Evolutionary conservation across 768 basidiomycete species (phyloP).

Genomic region (Boletus rufocinnamomeus): DNA sequence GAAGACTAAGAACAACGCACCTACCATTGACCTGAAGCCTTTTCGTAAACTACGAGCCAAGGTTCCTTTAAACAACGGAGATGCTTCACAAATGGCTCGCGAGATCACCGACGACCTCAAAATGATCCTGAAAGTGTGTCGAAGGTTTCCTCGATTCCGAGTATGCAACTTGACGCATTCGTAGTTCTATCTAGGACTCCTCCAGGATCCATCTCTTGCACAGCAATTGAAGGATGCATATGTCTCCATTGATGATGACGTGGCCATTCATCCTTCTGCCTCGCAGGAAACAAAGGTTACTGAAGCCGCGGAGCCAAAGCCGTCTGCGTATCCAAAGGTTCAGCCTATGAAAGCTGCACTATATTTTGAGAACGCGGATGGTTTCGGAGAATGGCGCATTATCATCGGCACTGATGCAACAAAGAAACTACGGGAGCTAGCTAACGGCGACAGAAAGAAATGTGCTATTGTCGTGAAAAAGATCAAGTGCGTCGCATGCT

Average conservation of each 20-base stretch:
- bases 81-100: constrained; percentile 14
- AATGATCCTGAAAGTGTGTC: constrained; percentile 32
- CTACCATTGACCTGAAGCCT: constrained; percentile 27
- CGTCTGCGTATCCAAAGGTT: constrained; percentile 43
- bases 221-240: constrained; percentile 15
- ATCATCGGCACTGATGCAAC: constrained; percentile 54
- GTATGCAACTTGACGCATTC: background rate
- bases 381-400: constrained; percentile 67
- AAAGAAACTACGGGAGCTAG: constrained; percentile 48
- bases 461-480: constrained; percentile 66
- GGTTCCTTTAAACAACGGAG: constrained; percentile 29
- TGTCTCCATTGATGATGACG: background rate
- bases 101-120: constrained; percentile 30
- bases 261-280: no score
- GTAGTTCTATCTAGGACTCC: constrained; percentile 30
- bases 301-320: background rate
- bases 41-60: constrained; percentile 33
- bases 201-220: constrained; percentile 20
- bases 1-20: constrained; percentile 12
- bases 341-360: constrained; percentile 63
- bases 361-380: constrained; percentile 57
- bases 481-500: constrained; percentile 50
- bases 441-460: constrained; percentile 44
- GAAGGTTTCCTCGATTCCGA: background rate
- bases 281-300: no score